These are phyloP conservation scores for Mrakia blollopis DNA, from an alignment of 768 basidiomycete species.

Conservation along the genomic window DNA sequence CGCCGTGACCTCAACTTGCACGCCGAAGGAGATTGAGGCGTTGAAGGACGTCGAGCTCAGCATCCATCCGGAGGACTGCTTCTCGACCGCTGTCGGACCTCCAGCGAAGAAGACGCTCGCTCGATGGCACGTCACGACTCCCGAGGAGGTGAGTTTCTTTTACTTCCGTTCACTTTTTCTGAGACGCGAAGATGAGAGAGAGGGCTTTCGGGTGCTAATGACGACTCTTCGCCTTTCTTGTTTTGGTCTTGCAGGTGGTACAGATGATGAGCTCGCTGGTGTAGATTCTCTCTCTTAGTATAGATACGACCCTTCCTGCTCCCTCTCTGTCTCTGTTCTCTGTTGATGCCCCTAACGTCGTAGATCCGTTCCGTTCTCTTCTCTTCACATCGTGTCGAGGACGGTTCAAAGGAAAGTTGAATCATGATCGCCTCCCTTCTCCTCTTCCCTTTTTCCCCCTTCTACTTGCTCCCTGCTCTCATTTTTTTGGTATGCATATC, in stretches of 20 bases:
- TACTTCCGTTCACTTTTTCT: too few relatives aligned
- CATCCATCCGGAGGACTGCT: constrained; percentile 65
- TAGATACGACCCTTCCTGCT: background rate
- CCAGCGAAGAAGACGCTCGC: constrained; percentile 80
- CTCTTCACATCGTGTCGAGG: background rate
- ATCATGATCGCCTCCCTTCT: background rate
- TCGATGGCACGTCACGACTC: constrained; percentile 84
- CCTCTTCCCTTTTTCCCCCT: too few relatives aligned
- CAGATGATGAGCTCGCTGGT: background rate
- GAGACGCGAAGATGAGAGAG: too few relatives aligned
- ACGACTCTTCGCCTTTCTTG: background rate
- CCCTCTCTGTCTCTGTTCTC: background rate
- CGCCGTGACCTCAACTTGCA: constrained; percentile 49
- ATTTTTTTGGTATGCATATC: background rate
- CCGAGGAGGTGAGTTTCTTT: constrained; percentile 61
- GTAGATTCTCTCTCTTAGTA: background rate
- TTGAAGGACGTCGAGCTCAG: constrained; percentile 55
- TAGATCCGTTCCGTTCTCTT: background rate
- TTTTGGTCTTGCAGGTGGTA: constrained; percentile 3
- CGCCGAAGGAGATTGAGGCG: constrained; percentile 41
- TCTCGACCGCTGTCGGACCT: constrained; percentile 90
- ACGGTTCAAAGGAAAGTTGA: background rate
- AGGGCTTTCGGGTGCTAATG: too few relatives aligned
- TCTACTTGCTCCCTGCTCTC: too few relatives aligned
- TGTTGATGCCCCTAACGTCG: background rate